These are phyloP conservation scores for Leptodontidium sp. DNA, from an alignment of 2,329 filamentous ascomycete genomes.

Conservation along the genomic window DNA sequence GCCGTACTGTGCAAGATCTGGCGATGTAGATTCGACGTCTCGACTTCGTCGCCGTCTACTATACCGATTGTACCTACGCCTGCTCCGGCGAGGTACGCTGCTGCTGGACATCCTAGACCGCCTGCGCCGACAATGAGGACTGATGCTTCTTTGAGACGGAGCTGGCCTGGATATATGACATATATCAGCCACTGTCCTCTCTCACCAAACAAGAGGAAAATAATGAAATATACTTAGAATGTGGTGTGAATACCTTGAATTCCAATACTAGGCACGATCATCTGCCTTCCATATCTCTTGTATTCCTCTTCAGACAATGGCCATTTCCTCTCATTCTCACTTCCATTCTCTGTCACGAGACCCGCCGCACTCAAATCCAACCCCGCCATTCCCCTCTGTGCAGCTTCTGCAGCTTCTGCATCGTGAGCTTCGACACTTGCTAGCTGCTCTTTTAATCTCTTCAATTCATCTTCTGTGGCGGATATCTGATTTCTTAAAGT, in stretches of 20 bases:
- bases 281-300: constrained; percentile 85
- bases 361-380: constrained; percentile 9
- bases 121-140: constrained; percentile 88
- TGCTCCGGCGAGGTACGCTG: constrained; percentile 89
- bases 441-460: constrained; percentile 55
- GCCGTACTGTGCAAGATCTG: constrained; percentile 82
- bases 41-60: constrained; percentile 87
- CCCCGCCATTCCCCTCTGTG: constrained; percentile 5
- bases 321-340: constrained; percentile 58
- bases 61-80: constrained; percentile 86
- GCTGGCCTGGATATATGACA: constrained; percentile 66
- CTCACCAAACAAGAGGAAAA: not conserved
- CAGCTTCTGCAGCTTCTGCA: not conserved
- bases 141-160: constrained; percentile 72
- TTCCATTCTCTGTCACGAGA: constrained; percentile 30
- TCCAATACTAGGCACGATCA: constrained; percentile 86
- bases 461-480: constrained; percentile 57
- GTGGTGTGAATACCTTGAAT: constrained; percentile 64
- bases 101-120: constrained; percentile 90
- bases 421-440: constrained; percentile 42
- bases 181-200: constrained; percentile 29
- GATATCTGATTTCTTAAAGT: constrained; percentile 57
- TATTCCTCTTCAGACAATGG: constrained; percentile 79
- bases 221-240: too few species aligned
- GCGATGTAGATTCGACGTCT: constrained; percentile 89